Evolutionary conservation across 176 grass and related monocot genomes (phyloP), one percentile per base, ranked within the genome.

Genomic region (Canna indica): DNA sequence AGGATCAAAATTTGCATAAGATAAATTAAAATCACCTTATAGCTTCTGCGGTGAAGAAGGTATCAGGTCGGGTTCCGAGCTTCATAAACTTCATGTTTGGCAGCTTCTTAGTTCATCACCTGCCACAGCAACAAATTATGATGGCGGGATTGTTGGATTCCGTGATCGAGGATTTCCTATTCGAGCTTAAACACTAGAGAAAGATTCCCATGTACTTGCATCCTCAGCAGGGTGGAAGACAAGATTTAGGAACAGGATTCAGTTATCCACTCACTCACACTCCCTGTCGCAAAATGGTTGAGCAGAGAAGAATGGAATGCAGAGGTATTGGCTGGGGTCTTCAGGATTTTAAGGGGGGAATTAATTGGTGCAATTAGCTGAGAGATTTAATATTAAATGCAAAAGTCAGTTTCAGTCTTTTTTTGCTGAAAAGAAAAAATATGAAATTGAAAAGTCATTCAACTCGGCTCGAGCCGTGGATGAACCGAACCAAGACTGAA

Each of bases 11-110:
- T 22, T 68, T 24, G 26, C 20, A 7, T 11, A 42, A 27, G 8
- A 0, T 13, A 4, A 24, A 44, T 12, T 8, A 27, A 26, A 31
- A 14, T 61, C 61, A 76, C 74, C 74, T 76, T 64, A 64, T 54
- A 7, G 59, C 60, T 67, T 76, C 74, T 35, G 42, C 53, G 44
- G 74, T 76, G 74, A 76, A 48, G 59, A 76, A 76, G 61, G 30
- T 38, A 50, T 76, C 74, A 20, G 74, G 74, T 5, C 74, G 28
- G 11, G 10, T 76, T 52, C 74, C 74, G 52, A 76, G 74, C 59
- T 76, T 76, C 74, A 76, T 76, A 36, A 76, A 76, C 74, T 76
- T 76, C 74, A 76, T 76, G 45, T 54, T 76, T 29, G 18, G 29
- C 5, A 50, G 42, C 25, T 70, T 48, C 12, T 70, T 31, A 29